A percentile compares a stretch with the other conserved stretches of the same genome.
phyloP scores from a whole-genome alignment of 169 alveolate species.

The Amoebophrya sp. region DNA sequence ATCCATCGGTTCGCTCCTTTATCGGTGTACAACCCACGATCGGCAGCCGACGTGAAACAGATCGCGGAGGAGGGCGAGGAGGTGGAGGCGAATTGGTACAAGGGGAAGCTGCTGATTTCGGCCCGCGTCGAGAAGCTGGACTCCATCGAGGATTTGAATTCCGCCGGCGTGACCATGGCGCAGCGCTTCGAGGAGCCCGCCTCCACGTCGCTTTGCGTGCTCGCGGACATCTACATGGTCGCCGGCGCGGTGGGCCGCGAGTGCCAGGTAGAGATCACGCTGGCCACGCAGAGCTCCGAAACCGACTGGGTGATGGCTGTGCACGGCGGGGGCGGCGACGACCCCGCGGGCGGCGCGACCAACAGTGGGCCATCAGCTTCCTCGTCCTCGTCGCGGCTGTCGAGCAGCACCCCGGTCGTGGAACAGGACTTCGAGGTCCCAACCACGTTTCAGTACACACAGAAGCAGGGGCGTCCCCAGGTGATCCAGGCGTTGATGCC shows the following conservation, averaged over 20 bases:
- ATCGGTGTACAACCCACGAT: neutral
- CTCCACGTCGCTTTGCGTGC: neutral
- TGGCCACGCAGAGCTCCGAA: neutral
- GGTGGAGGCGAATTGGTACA: neutral
- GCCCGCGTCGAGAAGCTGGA: neutral
- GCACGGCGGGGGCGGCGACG: too few relatives aligned
- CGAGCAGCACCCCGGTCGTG: too few relatives aligned
- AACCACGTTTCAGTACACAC: neutral
- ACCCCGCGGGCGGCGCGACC: too few relatives aligned
- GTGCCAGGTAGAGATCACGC: neutral
- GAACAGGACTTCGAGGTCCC: neutral
- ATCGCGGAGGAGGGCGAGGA: neutral
- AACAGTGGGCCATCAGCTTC: too few relatives aligned
- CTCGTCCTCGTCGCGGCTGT: too few relatives aligned
- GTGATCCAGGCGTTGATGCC: neutral
- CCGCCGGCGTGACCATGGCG: neutral
- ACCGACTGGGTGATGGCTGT: neutral
- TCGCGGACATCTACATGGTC: neutral
- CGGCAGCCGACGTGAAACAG: neutral
- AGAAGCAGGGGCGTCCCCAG: neutral
- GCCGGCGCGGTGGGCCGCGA: conserved; percentile 8
- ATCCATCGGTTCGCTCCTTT: neutral
- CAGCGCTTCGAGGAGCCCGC: neutral
- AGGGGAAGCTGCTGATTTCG: neutral
- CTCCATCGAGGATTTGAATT: neutral